Conservation (phyloP, 2,329 filamentous ascomycete genomes). For the Metarhizium brunneum region DNA sequence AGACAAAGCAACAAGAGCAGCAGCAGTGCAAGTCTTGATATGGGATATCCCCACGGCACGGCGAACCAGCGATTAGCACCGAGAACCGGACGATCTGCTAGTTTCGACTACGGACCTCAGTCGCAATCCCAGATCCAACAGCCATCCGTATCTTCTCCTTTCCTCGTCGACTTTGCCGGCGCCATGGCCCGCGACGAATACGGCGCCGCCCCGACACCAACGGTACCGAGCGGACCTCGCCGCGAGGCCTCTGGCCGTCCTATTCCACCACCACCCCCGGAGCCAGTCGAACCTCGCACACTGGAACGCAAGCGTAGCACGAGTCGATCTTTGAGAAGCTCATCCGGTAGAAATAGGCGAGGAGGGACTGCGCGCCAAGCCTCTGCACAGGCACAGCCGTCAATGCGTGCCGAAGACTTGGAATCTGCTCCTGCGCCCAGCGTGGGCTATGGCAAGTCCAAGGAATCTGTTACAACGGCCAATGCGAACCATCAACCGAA, state of each 20-base stretch:
- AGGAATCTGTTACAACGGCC: slow-evolving; percentile 39
- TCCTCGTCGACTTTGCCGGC: slow-evolving; percentile 40
- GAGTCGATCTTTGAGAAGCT: slow-evolving; percentile 43
- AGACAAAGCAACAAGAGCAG: slow-evolving; percentile 68
- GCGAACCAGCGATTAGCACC: slow-evolving; percentile 50
- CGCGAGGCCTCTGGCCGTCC: slow-evolving; percentile 27
- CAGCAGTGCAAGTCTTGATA: slow-evolving; percentile 56
- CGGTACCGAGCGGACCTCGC: slow-evolving; percentile 70
- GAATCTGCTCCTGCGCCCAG: slow-evolving; percentile 49
- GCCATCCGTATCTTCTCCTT: slow-evolving; percentile 22
- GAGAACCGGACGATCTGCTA: slow-evolving; percentile 54
- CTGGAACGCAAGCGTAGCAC: slow-evolving; percentile 48
- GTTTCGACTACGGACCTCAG: slow-evolving; percentile 55
- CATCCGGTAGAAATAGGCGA: slow-evolving; percentile 24
- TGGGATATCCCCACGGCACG: slow-evolving; percentile 48
- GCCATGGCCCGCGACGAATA: slow-evolving; percentile 52
- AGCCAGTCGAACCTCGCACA: slow-evolving; percentile 27
- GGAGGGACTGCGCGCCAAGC: slow-evolving; percentile 17
- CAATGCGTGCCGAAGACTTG: slow-evolving; percentile 27
- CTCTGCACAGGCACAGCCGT: slow-evolving; percentile 11
- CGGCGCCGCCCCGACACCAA: slow-evolving; percentile 80
- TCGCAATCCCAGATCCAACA: slow-evolving; percentile 15
- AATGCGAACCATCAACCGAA: slow-evolving; percentile 40
- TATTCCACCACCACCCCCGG: slow-evolving; percentile 26
- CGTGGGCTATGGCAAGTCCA: slow-evolving; percentile 50